Evolutionary conservation across 345 rosid species (phyloP).

Genomic region (Streptanthus diversifolius): DNA sequence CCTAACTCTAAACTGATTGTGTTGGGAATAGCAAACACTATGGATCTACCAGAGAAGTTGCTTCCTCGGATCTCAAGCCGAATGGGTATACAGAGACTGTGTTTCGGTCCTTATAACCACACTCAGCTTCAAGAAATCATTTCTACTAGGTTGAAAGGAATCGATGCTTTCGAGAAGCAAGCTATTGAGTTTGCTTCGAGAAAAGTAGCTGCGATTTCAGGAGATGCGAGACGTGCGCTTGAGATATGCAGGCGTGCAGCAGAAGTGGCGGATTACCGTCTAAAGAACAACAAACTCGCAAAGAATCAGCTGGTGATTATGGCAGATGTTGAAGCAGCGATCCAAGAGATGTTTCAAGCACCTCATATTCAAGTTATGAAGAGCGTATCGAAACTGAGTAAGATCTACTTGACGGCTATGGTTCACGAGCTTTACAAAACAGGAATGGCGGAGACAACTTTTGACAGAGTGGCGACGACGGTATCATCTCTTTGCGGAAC

Average conservation of each 20-base stretch:
- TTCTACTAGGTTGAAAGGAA: conserved; percentile 70
- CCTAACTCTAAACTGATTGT: conserved; percentile 80
- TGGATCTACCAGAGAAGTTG: conserved; percentile 98
- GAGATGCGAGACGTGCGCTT: conserved; percentile 94
- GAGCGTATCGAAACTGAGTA: conserved; percentile 60
- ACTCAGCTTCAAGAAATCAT: conserved; percentile 96
- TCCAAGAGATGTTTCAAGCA: conserved; percentile 95
- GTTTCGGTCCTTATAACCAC: conserved; percentile 90
- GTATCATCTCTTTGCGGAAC: conserved; percentile 62
- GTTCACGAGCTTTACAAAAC: conserved; percentile 91
- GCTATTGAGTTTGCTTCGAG: conserved; percentile 95
- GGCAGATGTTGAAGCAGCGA: conserved; percentile 84
- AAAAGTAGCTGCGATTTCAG: conserved; percentile 96
- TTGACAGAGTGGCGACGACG: conserved; percentile 84
- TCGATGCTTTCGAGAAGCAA: conserved; percentile 84
- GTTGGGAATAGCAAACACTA: conserved; percentile 94
- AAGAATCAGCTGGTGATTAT: conserved; percentile 65
- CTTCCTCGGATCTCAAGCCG: conserved; percentile 98
- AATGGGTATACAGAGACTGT: conserved; percentile 93
- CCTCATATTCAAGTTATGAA: conserved; percentile 97
- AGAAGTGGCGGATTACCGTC: conserved; percentile 71
- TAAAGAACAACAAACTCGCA: conserved; percentile 45
- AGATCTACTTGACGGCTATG: conserved; percentile 91
- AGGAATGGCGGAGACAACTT: conserved; percentile 84
- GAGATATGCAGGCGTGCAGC: conserved; percentile 99